These are phyloP conservation scores for Nemania abortiva DNA, from an alignment of 2,329 filamentous ascomycete species.

Conservation along the genomic window DNA sequence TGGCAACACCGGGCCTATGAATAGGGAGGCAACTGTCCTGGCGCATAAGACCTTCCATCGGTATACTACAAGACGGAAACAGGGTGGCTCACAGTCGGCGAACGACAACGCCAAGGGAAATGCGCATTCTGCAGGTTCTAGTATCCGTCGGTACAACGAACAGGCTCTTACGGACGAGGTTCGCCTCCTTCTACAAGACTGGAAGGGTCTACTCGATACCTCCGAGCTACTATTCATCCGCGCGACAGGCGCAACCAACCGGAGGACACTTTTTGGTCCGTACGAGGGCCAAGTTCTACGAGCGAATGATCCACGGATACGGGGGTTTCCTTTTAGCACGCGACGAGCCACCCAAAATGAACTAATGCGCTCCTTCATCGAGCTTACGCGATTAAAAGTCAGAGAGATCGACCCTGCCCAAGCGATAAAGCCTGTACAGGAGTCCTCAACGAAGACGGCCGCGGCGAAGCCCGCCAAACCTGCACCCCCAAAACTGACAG, in stretches of 20 bases:
- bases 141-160: constrained; percentile 92
- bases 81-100: constrained; percentile 93
- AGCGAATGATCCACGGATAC: constrained; percentile 81
- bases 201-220: constrained; percentile 86
- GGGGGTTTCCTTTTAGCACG: constrained; percentile 94
- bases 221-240: constrained; percentile 89
- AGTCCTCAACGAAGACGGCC: constrained; percentile 55
- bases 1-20: constrained; percentile 74
- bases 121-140: constrained; percentile 93
- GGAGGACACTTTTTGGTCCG: constrained; percentile 87
- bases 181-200: constrained; percentile 81
- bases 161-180: constrained; percentile 91
- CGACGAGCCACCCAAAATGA: constrained; percentile 92
- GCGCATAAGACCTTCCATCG: constrained; percentile 98
- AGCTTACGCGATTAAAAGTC: constrained; percentile 91
- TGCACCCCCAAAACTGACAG: constrained; percentile 74
- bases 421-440: constrained; percentile 56
- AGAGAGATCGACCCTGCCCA: constrained; percentile 78
- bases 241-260: constrained; percentile 87
- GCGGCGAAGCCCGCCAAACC: constrained; percentile 62
- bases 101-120: constrained; percentile 95
- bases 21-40: constrained; percentile 86
- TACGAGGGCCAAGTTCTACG: constrained; percentile 89
- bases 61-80: constrained; percentile 95
- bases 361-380: constrained; percentile 93